Evolutionary conservation across 2,329 filamentous ascomycete species (phyloP), one percentile per base, ranked within the genome.

Genomic region (Nigrospora osmanthi): DNA sequence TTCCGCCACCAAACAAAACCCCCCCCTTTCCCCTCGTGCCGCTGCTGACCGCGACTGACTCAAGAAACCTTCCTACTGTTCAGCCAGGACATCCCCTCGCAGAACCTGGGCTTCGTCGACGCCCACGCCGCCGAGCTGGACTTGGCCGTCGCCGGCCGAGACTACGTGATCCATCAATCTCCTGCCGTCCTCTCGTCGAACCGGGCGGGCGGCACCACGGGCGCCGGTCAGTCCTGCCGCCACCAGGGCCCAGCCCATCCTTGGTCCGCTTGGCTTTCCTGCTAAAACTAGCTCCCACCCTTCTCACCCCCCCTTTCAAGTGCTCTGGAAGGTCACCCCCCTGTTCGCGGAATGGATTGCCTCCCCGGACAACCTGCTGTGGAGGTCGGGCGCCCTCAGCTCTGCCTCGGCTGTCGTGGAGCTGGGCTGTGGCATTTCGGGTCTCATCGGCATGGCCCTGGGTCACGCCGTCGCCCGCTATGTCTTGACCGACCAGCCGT

Each of bases 261-360:
- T 36, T 17, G 30, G 28, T 16, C 36, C 6, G 14, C 3, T 19
- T 31, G 11, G 34, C 12, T n/a, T 43, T 37, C 31, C 35, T 37
- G 23, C 35, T 23, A 33, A 30, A 12, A 14, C 28, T 5, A 16
- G 6, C 19, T 6, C 19, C 19, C 6, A n/a, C n/a, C n/a, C n/a
- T 33, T 28, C 15, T 28, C 40, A 41, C 13, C 36, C 31, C 17
- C 32, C 40, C 23, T 10, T 10, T 28, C 38, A 19, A 85, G 89
- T 95, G 15, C 72, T 97, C 10, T 98, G 93, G 93, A 89, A 87
- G 64, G 85, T 95, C 53, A 91, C 89, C 0, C 89, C 90, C 10
- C 71, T 81, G 38, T 82, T 97, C 58, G 87, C 90, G 17, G 71
- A 80, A 52, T 97, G 89, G 89, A 75, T 97, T 38, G 72, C 81